phyloP scores from a whole-genome alignment of 2,329 filamentous ascomycete species.

The Venturia asperata region DNA sequence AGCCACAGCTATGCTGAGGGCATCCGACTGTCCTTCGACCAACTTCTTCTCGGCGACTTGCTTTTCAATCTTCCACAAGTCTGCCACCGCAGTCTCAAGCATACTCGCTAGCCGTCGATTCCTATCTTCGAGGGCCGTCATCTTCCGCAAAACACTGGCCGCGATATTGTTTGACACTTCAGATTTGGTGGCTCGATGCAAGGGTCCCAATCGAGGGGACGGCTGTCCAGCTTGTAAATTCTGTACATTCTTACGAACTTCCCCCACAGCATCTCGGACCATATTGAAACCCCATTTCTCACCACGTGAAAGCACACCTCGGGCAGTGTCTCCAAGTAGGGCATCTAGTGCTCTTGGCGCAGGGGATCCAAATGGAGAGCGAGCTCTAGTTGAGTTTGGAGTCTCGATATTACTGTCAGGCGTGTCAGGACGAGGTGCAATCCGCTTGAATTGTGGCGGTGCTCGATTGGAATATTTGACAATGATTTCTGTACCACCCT shows the following conservation, averaged over 20 bases:
- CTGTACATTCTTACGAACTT: slow-evolving; percentile 65
- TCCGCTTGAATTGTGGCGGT: slow-evolving; percentile 25
- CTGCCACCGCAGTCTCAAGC: slow-evolving; percentile 58
- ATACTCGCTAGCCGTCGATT: slow-evolving; percentile 61
- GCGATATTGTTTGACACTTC: slow-evolving; percentile 36
- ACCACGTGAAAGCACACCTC: slow-evolving; percentile 63
- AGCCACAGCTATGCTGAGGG: slow-evolving; percentile 42
- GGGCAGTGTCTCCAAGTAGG: slow-evolving; percentile 68
- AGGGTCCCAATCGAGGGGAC: slow-evolving; percentile 23
- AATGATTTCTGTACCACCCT: slow-evolving; percentile 60
- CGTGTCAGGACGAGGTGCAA: slow-evolving; percentile 8
- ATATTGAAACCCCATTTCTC: slow-evolving; percentile 75
- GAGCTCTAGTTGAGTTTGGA: slow-evolving; percentile 8
- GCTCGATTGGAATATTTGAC: slow-evolving; percentile 57
- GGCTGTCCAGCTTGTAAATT: not conserved
- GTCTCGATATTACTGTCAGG: slow-evolving; percentile 14
- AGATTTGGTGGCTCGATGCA: slow-evolving; percentile 25
- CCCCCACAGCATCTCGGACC: slow-evolving; percentile 72
- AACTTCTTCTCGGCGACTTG: slow-evolving; percentile 39
- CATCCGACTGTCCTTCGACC: slow-evolving; percentile 31
- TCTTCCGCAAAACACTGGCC: slow-evolving; percentile 29
- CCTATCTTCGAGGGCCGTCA: slow-evolving; percentile 50
- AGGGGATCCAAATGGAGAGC: slow-evolving; percentile 17
- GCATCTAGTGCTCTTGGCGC: slow-evolving; percentile 48
- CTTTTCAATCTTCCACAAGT: slow-evolving; percentile 54